Percentiles rank a stretch among this genome's conserved stretches.
Conservation (phyloP, 352 stramenopile species). For the Pythium volutum region DNA sequence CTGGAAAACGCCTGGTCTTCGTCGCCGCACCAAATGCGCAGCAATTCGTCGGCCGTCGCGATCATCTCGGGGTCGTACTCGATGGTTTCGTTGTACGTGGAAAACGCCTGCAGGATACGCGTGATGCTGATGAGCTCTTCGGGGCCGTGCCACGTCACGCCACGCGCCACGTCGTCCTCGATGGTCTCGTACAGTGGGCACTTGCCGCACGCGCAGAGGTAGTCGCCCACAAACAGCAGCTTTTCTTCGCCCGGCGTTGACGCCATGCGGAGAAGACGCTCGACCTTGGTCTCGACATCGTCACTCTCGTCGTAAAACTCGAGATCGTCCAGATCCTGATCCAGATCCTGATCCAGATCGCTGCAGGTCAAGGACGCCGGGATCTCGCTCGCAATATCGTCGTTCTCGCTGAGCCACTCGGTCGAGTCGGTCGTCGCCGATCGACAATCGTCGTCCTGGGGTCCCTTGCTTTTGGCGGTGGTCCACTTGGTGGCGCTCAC, state of each 20-base stretch:
- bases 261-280: conserved; percentile 12
- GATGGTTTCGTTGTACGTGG: conserved; percentile 62
- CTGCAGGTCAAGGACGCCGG: neutral
- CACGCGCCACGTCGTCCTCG: conserved; percentile 11
- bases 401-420: conserved; percentile 21
- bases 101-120: conserved; percentile 59
- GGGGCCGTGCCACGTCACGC: conserved; percentile 20
- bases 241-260: neutral
- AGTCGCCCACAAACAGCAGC: conserved; percentile 18
- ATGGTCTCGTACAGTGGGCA: conserved; percentile 21
- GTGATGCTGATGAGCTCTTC: conserved; percentile 29
- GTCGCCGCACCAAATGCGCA: conserved; percentile 50
- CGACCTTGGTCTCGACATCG: conserved; percentile 9
- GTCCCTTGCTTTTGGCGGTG: neutral
- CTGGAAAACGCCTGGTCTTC: conserved; percentile 63
- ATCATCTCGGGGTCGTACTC: conserved; percentile 56
- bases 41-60: conserved; percentile 41
- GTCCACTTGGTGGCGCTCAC: neutral
- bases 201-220: conserved; percentile 23
- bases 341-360: neutral
- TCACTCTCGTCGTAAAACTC: conserved; percentile 12
- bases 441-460: conserved; percentile 3
- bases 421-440: conserved; percentile 24
- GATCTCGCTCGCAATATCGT: conserved; percentile 13
- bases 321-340: conserved; percentile 1